A percentile compares a stretch with the other conserved stretches of the same genome.
These are phyloP conservation scores for Teratosphaeria epicoccoides DNA, from an alignment of 2,329 filamentous ascomycete genomes.

Conservation along the genomic window DNA sequence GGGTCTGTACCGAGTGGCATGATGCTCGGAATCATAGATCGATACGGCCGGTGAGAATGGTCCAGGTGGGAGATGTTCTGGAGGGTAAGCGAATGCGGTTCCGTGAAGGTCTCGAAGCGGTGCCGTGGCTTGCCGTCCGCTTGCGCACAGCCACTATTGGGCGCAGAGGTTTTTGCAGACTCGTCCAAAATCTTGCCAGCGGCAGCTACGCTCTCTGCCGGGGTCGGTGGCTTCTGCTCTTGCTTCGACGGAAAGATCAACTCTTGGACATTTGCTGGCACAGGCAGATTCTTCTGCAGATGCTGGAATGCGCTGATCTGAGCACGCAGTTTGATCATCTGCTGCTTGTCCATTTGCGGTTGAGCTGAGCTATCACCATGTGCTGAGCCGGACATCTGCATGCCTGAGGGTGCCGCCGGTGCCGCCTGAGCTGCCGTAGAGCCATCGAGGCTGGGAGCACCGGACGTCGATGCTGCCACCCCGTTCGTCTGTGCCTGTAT, in stretches of 20 bases:
- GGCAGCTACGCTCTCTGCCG: constrained; percentile 31
- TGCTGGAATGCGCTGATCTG: constrained; percentile 90
- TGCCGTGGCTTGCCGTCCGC: constrained; percentile 26
- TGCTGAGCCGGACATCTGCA: constrained; percentile 4
- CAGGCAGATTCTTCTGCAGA: constrained; percentile 73
- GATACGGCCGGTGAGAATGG: constrained; percentile 64
- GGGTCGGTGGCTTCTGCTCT: constrained; percentile 38
- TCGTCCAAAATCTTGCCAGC: constrained; percentile 43
- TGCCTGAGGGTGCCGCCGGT: constrained; percentile 10
- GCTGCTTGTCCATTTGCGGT: constrained; percentile 55
- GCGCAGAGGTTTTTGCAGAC: constrained; percentile 32
- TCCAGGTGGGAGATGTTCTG: constrained; percentile 65
- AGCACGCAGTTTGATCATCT: constrained; percentile 65
- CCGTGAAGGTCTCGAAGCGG: constrained; percentile 63
- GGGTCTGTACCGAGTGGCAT: constrained; percentile 84
- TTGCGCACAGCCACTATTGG: constrained; percentile 24
- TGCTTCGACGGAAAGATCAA: constrained; percentile 67
- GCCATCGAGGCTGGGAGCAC: constrained; percentile 22
- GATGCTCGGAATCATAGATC: constrained; percentile 73
- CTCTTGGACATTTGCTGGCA: constrained; percentile 69
- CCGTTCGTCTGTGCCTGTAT: constrained; percentile 40
- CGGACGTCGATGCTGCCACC: constrained; percentile 24
- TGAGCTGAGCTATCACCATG: constrained; percentile 10
- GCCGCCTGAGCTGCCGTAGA: constrained; percentile 3
- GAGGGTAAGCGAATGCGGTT: constrained; percentile 52